These are phyloP conservation scores for Colletotrichum scovillei DNA, from an alignment of 2,329 filamentous ascomycete species.

Conservation along the genomic window DNA sequence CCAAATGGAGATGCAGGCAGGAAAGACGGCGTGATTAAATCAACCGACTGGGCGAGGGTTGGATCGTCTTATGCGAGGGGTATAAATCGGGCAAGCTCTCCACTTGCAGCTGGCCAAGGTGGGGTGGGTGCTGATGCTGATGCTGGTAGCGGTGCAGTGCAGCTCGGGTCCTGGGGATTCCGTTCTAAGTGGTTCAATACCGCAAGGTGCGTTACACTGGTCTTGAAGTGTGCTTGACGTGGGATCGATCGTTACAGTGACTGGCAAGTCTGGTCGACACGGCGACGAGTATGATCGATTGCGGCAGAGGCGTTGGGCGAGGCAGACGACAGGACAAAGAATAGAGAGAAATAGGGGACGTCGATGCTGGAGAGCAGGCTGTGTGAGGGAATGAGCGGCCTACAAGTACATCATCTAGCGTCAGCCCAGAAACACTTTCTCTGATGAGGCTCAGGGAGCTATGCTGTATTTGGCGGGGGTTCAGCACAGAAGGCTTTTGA, in stretches of 20 bases:
- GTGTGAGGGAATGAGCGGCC: slow-evolving; percentile 15
- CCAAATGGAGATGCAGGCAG: not conserved
- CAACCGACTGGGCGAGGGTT: not conserved
- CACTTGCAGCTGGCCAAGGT: slow-evolving; percentile 18
- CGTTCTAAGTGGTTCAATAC: slow-evolving; percentile 1
- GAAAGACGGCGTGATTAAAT: not conserved
- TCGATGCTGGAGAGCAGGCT: not conserved
- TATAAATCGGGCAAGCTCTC: slow-evolving; percentile 20
- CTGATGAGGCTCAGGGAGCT: slow-evolving; percentile 25
- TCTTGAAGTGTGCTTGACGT: slow-evolving; percentile 3
- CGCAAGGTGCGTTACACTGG: not conserved
- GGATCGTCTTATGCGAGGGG: not conserved
- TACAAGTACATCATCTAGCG: slow-evolving; percentile 26
- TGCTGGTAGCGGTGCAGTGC: not conserved
- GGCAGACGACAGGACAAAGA: slow-evolving; percentile 26
- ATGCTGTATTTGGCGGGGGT: slow-evolving; percentile 1
- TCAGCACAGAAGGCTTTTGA: not conserved
- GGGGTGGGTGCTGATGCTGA: not conserved
- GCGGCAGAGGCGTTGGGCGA: slow-evolving; percentile 26
- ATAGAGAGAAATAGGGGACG: slow-evolving; percentile 8
- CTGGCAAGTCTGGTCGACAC: slow-evolving; percentile 22
- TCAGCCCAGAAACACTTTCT: slow-evolving; percentile 27
- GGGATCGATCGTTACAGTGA: slow-evolving; percentile 15
- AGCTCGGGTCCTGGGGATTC: slow-evolving; percentile 1
- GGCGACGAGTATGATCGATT: slow-evolving; percentile 16